phyloP scores from a whole-genome alignment of 2,329 filamentous ascomycete species.

The Botryotinia calthae region DNA sequence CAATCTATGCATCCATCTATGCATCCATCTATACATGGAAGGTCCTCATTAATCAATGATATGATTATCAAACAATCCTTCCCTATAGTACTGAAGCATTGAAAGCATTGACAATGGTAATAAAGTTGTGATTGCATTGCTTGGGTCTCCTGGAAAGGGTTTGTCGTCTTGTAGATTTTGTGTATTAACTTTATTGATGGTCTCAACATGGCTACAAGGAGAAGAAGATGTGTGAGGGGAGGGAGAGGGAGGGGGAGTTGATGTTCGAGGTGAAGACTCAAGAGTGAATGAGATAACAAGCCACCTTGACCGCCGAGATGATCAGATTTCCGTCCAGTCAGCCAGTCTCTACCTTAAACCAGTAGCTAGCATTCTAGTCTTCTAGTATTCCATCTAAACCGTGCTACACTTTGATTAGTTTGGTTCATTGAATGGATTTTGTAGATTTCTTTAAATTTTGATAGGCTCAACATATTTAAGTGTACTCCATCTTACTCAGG shows the following conservation, averaged over 20 bases:
- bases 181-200: neutral
- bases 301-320: slow-evolving; percentile 1
- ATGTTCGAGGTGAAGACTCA: neutral
- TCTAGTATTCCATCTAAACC: neutral
- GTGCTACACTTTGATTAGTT: neutral
- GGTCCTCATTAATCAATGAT: neutral
- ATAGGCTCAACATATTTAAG: slow-evolving; percentile 5
- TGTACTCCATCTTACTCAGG: neutral
- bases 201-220: neutral
- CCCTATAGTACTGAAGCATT: neutral
- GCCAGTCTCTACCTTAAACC: neutral
- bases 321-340: neutral
- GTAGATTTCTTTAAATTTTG: neutral
- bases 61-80: neutral
- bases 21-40: neutral
- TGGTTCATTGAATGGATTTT: neutral
- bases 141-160: neutral
- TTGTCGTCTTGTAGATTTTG: neutral
- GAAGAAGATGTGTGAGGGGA: neutral
- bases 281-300: neutral
- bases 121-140: slow-evolving; percentile 1
- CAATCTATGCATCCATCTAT: neutral
- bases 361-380: neutral
- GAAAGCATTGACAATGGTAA: neutral
- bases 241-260: neutral